phyloP scores from a whole-genome alignment of 1,284 basidiomycete species.

The Cutaneotrichosporon cyanovorans region DNA sequence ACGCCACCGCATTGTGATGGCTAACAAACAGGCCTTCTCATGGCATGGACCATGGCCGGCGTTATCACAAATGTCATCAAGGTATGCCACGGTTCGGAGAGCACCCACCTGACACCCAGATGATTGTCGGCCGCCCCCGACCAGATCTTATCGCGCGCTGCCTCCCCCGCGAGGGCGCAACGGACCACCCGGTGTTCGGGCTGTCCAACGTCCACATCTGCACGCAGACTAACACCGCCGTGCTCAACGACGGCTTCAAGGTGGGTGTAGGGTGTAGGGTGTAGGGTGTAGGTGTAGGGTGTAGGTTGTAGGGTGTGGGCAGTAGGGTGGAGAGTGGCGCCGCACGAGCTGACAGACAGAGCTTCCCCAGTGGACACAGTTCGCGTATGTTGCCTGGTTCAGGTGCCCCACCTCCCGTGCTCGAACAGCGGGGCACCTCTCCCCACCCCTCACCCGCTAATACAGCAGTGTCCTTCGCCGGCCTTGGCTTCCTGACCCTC shows the following conservation, averaged over 20 bases:
- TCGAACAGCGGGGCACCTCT: background rate
- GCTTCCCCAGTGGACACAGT: slow-evolving; percentile 83
- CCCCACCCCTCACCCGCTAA: background rate
- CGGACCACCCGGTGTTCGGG: slow-evolving; percentile 61
- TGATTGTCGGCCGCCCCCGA: slow-evolving; percentile 73
- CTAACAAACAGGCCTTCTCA: slow-evolving; percentile 56
- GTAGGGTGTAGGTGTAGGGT: too few relatives aligned
- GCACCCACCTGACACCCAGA: slow-evolving; percentile 1
- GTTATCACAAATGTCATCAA: slow-evolving; percentile 78
- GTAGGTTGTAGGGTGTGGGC: too few relatives aligned
- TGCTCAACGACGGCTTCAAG: slow-evolving; percentile 77
- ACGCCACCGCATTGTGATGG: background rate
- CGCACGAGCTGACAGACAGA: slow-evolving; percentile 35
- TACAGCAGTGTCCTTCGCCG: slow-evolving; percentile 73
- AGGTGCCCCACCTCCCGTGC: background rate
- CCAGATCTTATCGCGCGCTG: slow-evolving; percentile 79
- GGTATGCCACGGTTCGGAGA: slow-evolving; percentile 38
- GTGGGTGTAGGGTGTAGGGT: too few relatives aligned
- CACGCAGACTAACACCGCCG: slow-evolving; percentile 56
- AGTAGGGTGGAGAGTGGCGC: background rate
- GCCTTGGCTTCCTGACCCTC: slow-evolving; percentile 79
- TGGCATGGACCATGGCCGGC: slow-evolving; percentile 64
- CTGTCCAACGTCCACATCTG: slow-evolving; percentile 71
- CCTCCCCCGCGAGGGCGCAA: slow-evolving; percentile 58
- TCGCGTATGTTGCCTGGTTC: slow-evolving; percentile 34